phyloP scores from a whole-genome alignment of 345 rosid species.

The Sonneratia alba region DNA sequence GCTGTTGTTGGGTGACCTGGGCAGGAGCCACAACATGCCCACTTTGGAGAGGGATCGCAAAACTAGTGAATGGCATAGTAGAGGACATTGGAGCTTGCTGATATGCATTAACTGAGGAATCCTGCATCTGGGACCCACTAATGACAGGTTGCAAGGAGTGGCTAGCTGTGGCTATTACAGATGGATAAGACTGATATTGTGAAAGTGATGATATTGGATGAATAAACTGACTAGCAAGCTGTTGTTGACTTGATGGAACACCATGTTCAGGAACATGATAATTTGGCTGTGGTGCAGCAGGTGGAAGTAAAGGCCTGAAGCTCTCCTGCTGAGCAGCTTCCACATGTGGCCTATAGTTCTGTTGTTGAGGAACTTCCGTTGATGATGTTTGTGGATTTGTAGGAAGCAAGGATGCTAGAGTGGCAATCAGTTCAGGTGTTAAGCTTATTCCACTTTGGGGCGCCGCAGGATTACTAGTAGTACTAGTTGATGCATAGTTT shows the following conservation, averaged over 20 bases:
- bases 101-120: slow-evolving; percentile 30
- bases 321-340: slow-evolving; percentile 9
- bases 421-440: slow-evolving; percentile 80
- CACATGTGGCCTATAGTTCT: slow-evolving; percentile 1
- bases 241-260: slow-evolving; percentile 30
- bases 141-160: slow-evolving; percentile 33
- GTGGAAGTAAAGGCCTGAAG: slow-evolving; percentile 26
- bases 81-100: slow-evolving; percentile 36
- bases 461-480: slow-evolving; percentile 12
- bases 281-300: slow-evolving; percentile 26
- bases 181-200: slow-evolving; percentile 35
- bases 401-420: slow-evolving; percentile 63
- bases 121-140: slow-evolving; percentile 37
- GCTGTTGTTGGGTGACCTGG: slow-evolving; percentile 50
- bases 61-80: slow-evolving; percentile 25
- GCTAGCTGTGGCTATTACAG: slow-evolving; percentile 26
- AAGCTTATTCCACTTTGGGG: slow-evolving; percentile 58
- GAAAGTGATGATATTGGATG: slow-evolving; percentile 27
- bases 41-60: slow-evolving; percentile 35
- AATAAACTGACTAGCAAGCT: slow-evolving; percentile 40
- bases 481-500: slow-evolving; percentile 23
- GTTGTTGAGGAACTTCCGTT: slow-evolving; percentile 26
- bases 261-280: slow-evolving; percentile 31
- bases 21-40: slow-evolving; percentile 47
- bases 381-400: slow-evolving; percentile 34